phyloP scores from a whole-genome alignment of 352 stramenopile species.

The Plasmopara muralis region DNA sequence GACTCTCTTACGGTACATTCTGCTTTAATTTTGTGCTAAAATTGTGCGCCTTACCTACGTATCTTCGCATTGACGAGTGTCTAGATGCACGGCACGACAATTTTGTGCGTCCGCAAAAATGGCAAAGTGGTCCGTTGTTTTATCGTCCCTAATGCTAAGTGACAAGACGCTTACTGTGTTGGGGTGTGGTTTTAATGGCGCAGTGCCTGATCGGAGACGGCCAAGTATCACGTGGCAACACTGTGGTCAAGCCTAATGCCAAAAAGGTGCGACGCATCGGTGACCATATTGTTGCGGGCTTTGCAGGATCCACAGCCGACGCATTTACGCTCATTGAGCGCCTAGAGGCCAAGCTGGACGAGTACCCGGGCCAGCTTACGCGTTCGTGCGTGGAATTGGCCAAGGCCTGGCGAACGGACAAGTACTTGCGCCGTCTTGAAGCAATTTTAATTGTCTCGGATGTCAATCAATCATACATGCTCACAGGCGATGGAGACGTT shows the following conservation, averaged over 20 bases:
- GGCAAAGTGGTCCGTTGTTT: conserved; percentile 89
- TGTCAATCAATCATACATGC: conserved; percentile 92
- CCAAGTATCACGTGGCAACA: conserved; percentile 94
- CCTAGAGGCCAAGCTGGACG: conserved; percentile 97
- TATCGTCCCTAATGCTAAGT: not conserved
- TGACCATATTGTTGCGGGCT: conserved; percentile 93
- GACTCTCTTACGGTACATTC: conserved; percentile 40
- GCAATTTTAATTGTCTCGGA: conserved; percentile 93
- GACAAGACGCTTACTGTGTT: not conserved
- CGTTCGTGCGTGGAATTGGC: conserved; percentile 97
- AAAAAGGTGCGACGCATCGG: conserved; percentile 97
- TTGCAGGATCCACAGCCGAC: conserved; percentile 96
- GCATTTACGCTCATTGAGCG: conserved; percentile 98
- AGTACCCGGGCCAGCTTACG: conserved; percentile 96
- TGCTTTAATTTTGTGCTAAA: not conserved
- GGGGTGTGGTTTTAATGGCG: not conserved
- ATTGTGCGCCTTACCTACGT: not conserved
- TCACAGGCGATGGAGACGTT: conserved; percentile 98
- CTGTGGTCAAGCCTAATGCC: conserved; percentile 97
- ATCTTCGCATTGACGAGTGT: not conserved
- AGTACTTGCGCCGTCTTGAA: conserved; percentile 96
- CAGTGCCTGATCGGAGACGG: conserved; percentile 96
- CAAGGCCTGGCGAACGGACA: conserved; percentile 98
- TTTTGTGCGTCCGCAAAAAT: conserved; percentile 97
- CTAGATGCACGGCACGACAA: conserved; percentile 94